Conservation (phyloP, 495 filamentous ascomycete genomes). For the Tuber aestivum region DNA sequence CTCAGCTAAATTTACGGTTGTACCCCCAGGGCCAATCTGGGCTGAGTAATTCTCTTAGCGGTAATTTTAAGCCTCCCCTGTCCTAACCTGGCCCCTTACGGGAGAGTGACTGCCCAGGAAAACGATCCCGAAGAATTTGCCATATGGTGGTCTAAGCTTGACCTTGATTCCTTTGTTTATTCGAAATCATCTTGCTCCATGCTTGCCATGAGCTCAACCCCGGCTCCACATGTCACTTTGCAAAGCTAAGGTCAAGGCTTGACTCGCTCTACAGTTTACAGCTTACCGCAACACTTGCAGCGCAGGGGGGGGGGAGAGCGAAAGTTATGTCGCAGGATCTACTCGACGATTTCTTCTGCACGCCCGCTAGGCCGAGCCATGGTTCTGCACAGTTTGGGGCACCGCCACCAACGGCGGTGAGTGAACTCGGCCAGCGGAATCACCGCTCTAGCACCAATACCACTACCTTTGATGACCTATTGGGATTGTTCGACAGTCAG, state of each 20-base stretch:
- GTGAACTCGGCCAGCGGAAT: background rate
- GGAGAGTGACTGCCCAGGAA: background rate
- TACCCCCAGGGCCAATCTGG: background rate
- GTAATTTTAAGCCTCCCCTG: background rate
- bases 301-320: background rate
- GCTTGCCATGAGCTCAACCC: background rate
- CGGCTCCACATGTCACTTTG: background rate
- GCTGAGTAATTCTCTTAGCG: background rate
- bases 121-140: background rate
- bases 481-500: slow-evolving; percentile 29
- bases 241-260: background rate
- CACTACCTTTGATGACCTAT: slow-evolving; percentile 40
- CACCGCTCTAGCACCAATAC: slow-evolving; percentile 7
- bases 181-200: background rate
- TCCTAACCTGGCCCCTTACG: background rate
- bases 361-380: slow-evolving; percentile 11
- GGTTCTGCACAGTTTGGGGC: slow-evolving; percentile 11
- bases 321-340: slow-evolving; percentile 40
- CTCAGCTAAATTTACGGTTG: slow-evolving; percentile 1
- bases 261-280: background rate
- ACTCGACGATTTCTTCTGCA: slow-evolving; percentile 37
- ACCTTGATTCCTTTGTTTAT: background rate
- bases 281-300: background rate
- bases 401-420: slow-evolving; percentile 1
- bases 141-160: background rate